Evolutionary conservation across 108 stramenopile genomes (phyloP), one percentile per base, ranked within the genome.

Genomic region (Hondaea fermentalgiana): DNA sequence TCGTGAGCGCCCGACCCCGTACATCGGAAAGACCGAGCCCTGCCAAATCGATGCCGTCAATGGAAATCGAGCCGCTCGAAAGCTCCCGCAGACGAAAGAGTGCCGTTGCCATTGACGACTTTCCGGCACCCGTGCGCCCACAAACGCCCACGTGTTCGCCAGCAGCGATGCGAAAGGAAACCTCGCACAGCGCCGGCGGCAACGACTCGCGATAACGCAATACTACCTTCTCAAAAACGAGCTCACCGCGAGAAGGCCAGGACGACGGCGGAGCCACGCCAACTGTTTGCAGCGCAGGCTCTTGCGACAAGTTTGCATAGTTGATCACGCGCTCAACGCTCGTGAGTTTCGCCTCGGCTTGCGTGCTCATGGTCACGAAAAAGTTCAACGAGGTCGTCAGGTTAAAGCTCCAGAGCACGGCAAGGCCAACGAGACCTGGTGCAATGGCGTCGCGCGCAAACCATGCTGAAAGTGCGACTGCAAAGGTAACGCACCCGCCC

Each of bases 131-230:
- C 0, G 94, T 94, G 21, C 94, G 90, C 5, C 97, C 98, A 0
- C 97, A 96, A 23, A 98, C 95, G 64, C 98, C 98, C 29, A 98
- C 91, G 16, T 96, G 89, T 87, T 96, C 95, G 19, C 97, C 96
- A 12, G 96, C 93, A 3, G 90, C 90, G 58, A 98, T 95, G 42
- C 89, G 87, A 44, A 98, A 96, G 71, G 95, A 93, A 51, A 98
- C 53, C 43, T 96, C 97, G 71, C 96, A 96, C 21, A 98, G 87
- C 3, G 97, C 97, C 23, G 97, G 92, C 58, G 96, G 96, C 25
- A 92, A 94, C n/a, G 95, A 93, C 5, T 89, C 88, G 28, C 97
- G 90, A 89, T 97, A 97, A 42, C 92, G 90, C 93, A 98, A 96
- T 21, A 91, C 88, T 19, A 97, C 91, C 60, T 97, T 95, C 35